Conservation (phyloP, 257 asterid species). For the Verbena officinalis region DNA sequence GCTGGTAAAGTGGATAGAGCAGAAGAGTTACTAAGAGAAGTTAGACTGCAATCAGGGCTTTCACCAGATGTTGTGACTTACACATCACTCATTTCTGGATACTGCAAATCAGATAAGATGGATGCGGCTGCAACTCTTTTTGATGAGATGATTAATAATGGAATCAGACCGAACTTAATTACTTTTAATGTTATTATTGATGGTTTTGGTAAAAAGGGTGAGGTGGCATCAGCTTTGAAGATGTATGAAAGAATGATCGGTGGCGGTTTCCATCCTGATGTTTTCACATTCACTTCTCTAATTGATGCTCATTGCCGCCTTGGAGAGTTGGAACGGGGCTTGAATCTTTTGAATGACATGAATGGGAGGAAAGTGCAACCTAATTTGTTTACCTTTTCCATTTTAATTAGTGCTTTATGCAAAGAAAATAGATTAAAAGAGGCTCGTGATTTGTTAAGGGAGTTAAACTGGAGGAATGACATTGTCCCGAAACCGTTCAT, state of each 20-base stretch:
- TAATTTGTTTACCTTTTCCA: slow-evolving; percentile 66
- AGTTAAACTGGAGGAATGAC: slow-evolving; percentile 55
- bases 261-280: slow-evolving; percentile 68
- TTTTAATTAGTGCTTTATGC: slow-evolving; percentile 72
- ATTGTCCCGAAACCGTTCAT: slow-evolving; percentile 71
- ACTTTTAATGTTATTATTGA: slow-evolving; percentile 72
- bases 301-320: slow-evolving; percentile 66
- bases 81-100: slow-evolving; percentile 79
- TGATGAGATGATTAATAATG: slow-evolving; percentile 59
- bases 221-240: slow-evolving; percentile 56
- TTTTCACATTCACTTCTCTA: slow-evolving; percentile 75
- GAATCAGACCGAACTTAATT: slow-evolving; percentile 60
- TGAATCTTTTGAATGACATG: slow-evolving; percentile 77
- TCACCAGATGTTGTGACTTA: slow-evolving; percentile 76
- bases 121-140: slow-evolving; percentile 55
- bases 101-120: slow-evolving; percentile 70
- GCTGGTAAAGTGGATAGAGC: slow-evolving; percentile 66
- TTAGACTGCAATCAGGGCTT: slow-evolving; percentile 46
- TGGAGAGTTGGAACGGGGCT: slow-evolving; percentile 67
- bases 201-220: slow-evolving; percentile 80
- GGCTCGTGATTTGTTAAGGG: slow-evolving; percentile 67
- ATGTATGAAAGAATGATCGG: slow-evolving; percentile 54
- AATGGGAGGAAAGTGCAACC: slow-evolving; percentile 55
- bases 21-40: slow-evolving; percentile 55
- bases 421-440: slow-evolving; percentile 72